A percentile compares a stretch with the other conserved stretches of the same genome.
Evolutionary conservation across 73 alveolate species (phyloP).

Genomic region (Stentor coeruleus): DNA sequence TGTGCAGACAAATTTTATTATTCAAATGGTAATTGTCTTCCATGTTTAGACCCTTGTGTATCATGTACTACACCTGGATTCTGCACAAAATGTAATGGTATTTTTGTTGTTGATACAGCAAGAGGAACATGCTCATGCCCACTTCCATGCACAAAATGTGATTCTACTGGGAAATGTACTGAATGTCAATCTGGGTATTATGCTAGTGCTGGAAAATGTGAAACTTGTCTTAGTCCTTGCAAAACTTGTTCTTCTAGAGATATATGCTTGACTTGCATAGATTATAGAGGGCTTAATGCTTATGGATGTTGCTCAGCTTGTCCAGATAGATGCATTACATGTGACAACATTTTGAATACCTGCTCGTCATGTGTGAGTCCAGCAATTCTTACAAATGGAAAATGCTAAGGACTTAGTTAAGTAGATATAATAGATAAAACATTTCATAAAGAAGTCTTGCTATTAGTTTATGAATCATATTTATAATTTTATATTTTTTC

Average conservation of each 20-base stretch:
- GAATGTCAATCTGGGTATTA: not conserved
- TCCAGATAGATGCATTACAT: too few relatives aligned
- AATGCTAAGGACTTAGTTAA: too few relatives aligned
- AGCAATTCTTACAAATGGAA: too few relatives aligned
- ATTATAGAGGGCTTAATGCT: too few relatives aligned
- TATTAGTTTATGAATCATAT: too few relatives aligned
- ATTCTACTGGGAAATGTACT: not conserved
- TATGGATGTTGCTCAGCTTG: too few relatives aligned
- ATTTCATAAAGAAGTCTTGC: too few relatives aligned
- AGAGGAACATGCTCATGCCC: not conserved
- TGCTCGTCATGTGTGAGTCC: too few relatives aligned
- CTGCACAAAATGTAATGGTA: not conserved
- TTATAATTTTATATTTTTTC: too few relatives aligned
- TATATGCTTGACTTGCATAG: not conserved
- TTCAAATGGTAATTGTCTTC: not conserved
- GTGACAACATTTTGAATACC: too few relatives aligned
- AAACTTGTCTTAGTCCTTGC: not conserved
- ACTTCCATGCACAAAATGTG: not conserved
- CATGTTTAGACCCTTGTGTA: not conserved
- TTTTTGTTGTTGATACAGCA: not conserved
- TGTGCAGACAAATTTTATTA: not conserved
- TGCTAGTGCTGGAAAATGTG: not conserved
- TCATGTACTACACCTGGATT: not conserved
- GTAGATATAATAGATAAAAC: too few relatives aligned
- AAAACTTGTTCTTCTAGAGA: not conserved